Evolutionary conservation across 768 basidiomycete genomes (phyloP), one percentile per base, ranked within the genome.

Genomic region (Baorangia bicolor): DNA sequence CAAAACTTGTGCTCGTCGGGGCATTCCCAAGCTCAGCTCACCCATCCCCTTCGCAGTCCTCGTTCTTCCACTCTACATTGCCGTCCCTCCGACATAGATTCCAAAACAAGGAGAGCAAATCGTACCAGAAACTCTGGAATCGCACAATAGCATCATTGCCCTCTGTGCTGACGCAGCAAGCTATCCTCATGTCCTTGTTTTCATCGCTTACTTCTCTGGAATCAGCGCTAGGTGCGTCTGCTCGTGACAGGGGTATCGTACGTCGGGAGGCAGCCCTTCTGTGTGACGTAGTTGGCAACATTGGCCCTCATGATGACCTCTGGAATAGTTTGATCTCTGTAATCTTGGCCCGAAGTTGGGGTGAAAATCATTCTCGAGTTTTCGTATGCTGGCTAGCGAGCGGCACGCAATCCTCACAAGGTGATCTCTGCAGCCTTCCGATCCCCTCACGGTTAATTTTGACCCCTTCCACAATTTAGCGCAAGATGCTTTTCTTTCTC

Each of bases 341-440:
- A 3, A 72, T 86, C 3, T 59, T 87, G 10, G 74, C 75, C 9
- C 82, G 81, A 34, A 77, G 79, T 11, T 93, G 90, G 87, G 69
- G 70, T 50, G 77, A 84, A 60, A 76, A 75, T 7, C 72, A 83
- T 56, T 81, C 83, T 23, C 78, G 87, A 31, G 75, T 88, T 30
- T 84, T 90, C 54, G 79, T 85, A 0, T 85, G 84, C 56, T 94
- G 92, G 91, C 64, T 83, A 2, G 84, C 79, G 3, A 82, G 79
- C 9, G 72, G 75, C 8, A 60, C 66, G 13, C 64, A 74, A 58
- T 75, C 53, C 54, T 71, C 65, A 1, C 70, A 73, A 64, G 59
- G 57, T 63, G 40, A 70, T 55, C 59, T 69, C 76, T 35, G 16
- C 35, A 34, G 10, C 12, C 9, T 39, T 57, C 35, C 25, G 39